Percentiles rank a stretch among this genome's conserved stretches.
phyloP scores from a whole-genome alignment of 495 filamentous ascomycete species.

The Achaetomiella virescens region DNA sequence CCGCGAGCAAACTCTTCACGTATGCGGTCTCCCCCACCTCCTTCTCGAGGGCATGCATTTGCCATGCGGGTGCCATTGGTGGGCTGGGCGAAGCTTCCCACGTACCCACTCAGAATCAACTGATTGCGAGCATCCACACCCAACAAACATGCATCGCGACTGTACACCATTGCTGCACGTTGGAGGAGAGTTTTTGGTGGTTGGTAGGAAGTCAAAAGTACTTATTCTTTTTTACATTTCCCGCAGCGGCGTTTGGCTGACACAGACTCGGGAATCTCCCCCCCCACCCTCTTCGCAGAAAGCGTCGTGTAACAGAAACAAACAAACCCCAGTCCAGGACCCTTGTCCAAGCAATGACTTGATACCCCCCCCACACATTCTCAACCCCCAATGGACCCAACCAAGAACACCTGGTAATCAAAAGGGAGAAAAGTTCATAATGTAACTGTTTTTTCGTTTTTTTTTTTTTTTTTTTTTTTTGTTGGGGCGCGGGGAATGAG shows the following conservation, averaged over 20 bases:
- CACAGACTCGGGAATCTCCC: neutral
- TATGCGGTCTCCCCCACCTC: neutral
- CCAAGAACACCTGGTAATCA: neutral
- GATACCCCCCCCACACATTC: neutral
- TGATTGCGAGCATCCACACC: slow-evolving; percentile 3
- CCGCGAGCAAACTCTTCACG: neutral
- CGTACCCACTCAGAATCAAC: neutral
- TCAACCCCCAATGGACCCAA: neutral
- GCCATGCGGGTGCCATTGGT: neutral
- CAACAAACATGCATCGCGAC: slow-evolving; percentile 2
- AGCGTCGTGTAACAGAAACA: slow-evolving; percentile 9
- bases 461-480: neutral
- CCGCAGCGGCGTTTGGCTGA: neutral
- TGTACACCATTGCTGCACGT: neutral
- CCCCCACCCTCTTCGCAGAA: neutral
- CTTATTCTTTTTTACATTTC: neutral
- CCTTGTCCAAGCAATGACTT: neutral
- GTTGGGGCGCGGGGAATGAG: neutral
- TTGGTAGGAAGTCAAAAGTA: neutral
- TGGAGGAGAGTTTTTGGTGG: no score
- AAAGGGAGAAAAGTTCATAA: neutral
- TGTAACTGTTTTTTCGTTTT: neutral
- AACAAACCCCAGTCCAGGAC: neutral
- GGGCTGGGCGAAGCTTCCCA: neutral
- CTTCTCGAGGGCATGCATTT: neutral